These are phyloP conservation scores for Annulohypoxylon maeteangense DNA, from an alignment of 495 filamentous ascomycete genomes.

Conservation along the genomic window DNA sequence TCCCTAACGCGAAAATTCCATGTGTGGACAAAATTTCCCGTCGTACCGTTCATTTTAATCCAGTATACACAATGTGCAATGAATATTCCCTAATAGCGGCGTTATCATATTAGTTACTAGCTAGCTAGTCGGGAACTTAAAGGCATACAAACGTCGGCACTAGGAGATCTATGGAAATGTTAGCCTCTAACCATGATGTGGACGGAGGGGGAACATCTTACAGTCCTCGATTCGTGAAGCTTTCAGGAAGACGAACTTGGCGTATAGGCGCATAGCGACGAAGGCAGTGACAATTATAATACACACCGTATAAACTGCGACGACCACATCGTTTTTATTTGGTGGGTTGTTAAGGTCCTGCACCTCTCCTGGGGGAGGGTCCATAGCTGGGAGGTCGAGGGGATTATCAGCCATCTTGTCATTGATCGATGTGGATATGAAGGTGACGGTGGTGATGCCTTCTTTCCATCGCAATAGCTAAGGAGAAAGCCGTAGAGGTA, in stretches of 20 bases:
- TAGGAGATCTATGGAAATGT: too few species aligned
- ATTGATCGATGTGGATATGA: too few species aligned
- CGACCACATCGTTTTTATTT: slow-evolving; percentile 38
- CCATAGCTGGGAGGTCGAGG: too few species aligned
- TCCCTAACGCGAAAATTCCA: slow-evolving; percentile 43
- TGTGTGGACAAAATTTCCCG: slow-evolving; percentile 43
- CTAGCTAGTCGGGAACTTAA: too few species aligned
- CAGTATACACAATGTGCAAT: slow-evolving; percentile 35
- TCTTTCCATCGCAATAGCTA: too few species aligned
- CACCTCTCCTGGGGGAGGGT: slow-evolving; percentile 13
- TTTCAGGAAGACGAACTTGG: slow-evolving; percentile 37
- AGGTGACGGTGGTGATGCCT: too few species aligned
- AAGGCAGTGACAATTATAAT: slow-evolving; percentile 34
- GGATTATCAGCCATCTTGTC: too few species aligned
- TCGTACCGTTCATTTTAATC: slow-evolving; percentile 25
- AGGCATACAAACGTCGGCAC: too few species aligned
- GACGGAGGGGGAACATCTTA: slow-evolving; percentile 19
- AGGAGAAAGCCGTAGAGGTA: too few species aligned
- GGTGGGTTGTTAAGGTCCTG: slow-evolving; percentile 50
- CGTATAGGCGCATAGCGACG: slow-evolving; percentile 34
- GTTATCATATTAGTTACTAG: too few species aligned
- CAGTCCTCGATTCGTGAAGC: slow-evolving; percentile 19
- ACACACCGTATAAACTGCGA: slow-evolving; percentile 12
- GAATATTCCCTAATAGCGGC: slow-evolving; percentile 7
- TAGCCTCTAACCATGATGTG: too few species aligned